These are phyloP conservation scores for Sideroxylon spinosum DNA, from an alignment of 179 eudicot species.

Conservation along the genomic window DNA sequence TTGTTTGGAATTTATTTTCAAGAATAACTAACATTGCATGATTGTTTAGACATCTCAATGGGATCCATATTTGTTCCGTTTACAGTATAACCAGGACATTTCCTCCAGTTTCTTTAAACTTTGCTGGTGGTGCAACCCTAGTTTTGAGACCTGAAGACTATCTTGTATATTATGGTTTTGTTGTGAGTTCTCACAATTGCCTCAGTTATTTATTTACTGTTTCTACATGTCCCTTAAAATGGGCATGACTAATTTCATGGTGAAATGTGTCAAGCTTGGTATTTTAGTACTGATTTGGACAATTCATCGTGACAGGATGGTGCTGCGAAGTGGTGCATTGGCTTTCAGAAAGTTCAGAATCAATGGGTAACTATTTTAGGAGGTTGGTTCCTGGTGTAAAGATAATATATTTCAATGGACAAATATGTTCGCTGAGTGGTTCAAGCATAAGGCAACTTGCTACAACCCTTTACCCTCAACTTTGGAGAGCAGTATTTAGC, in stretches of 20 bases:
- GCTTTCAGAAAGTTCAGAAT: slow-evolving; percentile 64
- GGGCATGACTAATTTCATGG: not conserved
- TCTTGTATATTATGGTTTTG: slow-evolving; percentile 55
- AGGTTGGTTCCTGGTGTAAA: slow-evolving; percentile 42
- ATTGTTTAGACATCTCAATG: slow-evolving; percentile 11
- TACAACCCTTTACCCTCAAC: not conserved
- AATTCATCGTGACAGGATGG: slow-evolving; percentile 52
- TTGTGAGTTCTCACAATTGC: slow-evolving; percentile 15
- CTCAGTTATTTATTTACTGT: not conserved
- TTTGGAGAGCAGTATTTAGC: slow-evolving; percentile 2
- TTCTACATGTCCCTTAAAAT: not conserved
- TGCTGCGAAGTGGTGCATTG: slow-evolving; percentile 82
- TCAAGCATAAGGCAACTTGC: not conserved
- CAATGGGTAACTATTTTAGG: slow-evolving; percentile 75
- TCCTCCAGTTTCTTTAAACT: slow-evolving; percentile 72
- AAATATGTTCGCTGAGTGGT: not conserved
- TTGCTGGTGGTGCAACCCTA: slow-evolving; percentile 83
- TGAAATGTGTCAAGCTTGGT: not conserved
- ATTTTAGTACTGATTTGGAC: not conserved
- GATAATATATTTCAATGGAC: not conserved
- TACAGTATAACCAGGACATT: slow-evolving; percentile 60
- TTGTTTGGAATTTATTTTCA: slow-evolving; percentile 3
- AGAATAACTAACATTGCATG: not conserved
- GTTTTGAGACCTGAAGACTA: slow-evolving; percentile 74
- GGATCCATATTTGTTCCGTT: slow-evolving; percentile 3